phyloP scores from a whole-genome alignment of 805 yeast genomes.

The Lipomyces anomalus region DNA sequence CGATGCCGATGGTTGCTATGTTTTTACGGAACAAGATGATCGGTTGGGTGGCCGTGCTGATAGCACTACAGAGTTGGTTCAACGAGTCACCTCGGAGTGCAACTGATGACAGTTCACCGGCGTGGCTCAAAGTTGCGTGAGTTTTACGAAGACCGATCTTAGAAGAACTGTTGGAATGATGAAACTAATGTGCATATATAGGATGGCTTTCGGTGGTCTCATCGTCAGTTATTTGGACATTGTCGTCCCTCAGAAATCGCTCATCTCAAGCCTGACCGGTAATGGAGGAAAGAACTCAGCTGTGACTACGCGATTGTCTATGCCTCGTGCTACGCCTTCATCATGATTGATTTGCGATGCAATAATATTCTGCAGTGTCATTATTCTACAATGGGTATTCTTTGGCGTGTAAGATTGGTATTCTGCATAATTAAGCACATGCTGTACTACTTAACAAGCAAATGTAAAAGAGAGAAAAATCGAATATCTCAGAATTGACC shows the following conservation, averaged over 20 bases:
- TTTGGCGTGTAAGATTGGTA: no score
- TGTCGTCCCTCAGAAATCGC: background rate
- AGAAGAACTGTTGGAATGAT: background rate
- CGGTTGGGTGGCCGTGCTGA: conserved; percentile 3
- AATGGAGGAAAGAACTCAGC: no score
- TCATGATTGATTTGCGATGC: no score
- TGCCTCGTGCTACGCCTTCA: background rate
- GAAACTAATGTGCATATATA: background rate
- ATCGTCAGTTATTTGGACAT: conserved; percentile 21
- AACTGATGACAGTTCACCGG: conserved; percentile 11
- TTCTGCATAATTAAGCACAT: no score
- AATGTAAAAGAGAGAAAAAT: no score
- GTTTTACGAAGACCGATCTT: background rate
- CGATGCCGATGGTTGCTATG: conserved; percentile 22
- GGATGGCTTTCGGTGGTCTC: conserved; percentile 19
- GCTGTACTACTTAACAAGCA: no score
- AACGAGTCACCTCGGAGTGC: conserved; percentile 11
- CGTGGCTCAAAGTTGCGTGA: conserved; percentile 21
- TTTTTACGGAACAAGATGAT: conserved; percentile 12
- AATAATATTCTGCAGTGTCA: no score
- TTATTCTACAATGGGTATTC: no score
- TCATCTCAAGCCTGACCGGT: background rate
- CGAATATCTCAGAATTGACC: no score
- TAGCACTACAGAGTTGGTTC: conserved; percentile 21
- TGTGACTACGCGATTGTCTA: background rate